Evolutionary conservation across 495 filamentous ascomycete genomes (phyloP).

Genomic region (Lindgomyces ingoldianus): DNA sequence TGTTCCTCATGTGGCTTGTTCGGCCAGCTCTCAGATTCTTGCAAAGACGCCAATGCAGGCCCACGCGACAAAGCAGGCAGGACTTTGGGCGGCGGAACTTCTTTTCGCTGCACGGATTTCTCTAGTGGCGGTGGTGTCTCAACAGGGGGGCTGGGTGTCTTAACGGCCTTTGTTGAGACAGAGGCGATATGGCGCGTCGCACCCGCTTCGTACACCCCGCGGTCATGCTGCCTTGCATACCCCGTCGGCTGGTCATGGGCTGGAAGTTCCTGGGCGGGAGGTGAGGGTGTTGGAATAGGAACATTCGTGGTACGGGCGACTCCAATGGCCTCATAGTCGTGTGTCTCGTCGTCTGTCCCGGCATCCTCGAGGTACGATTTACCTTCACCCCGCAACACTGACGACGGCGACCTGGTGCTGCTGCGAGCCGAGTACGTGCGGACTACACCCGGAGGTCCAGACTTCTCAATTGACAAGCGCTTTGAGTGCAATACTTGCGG

Average conservation of each 20-base stretch:
- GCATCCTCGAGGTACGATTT: constrained; percentile 28
- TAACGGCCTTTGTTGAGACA: constrained; percentile 3
- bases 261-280: constrained; percentile 10
- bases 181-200: constrained; percentile 17
- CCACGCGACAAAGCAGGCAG: constrained; percentile 14
- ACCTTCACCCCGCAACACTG: constrained; percentile 1
- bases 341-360: constrained; percentile 18
- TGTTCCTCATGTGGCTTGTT: background rate
- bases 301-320: constrained; percentile 37
- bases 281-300: constrained; percentile 27
- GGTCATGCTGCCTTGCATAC: constrained; percentile 11
- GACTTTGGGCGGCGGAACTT: constrained; percentile 3
- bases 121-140: constrained; percentile 9
- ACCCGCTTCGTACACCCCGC: background rate
- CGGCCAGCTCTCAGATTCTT: constrained; percentile 19
- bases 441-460: constrained; percentile 29
- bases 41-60: constrained; percentile 21
- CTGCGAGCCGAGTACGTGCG: constrained; percentile 34
- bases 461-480: constrained; percentile 32
- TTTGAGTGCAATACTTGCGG: constrained; percentile 31
- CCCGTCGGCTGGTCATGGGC: constrained; percentile 6
- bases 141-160: constrained; percentile 32
- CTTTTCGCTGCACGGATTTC: constrained; percentile 5
- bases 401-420: background rate
- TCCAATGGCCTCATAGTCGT: constrained; percentile 31